A percentile compares a stretch with the other conserved stretches of the same genome.
Evolutionary conservation across 1,139 yeast species (phyloP).

Genomic region (Magnusiomyces tetraspermus): DNA sequence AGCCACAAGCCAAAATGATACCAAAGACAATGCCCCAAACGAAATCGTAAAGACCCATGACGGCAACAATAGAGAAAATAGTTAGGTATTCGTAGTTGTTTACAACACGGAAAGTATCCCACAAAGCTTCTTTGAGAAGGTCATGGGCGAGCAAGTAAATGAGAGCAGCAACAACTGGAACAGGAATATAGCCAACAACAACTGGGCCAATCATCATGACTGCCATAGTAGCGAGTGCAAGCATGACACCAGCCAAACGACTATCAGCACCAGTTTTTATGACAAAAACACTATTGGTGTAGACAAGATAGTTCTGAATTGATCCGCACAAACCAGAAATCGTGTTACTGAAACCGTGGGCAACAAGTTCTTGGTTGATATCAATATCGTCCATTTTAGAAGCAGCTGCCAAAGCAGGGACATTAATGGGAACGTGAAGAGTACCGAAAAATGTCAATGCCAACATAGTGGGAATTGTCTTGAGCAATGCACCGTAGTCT

Average conservation of each 20-base stretch:
- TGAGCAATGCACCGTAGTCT: constrained; percentile 59
- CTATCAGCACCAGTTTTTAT: constrained; percentile 93
- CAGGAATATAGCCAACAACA: constrained; percentile 88
- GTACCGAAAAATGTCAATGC: constrained; percentile 94
- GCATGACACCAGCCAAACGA: constrained; percentile 73
- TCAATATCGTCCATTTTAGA: constrained; percentile 71
- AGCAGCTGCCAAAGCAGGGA: constrained; percentile 91
- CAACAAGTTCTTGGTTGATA: constrained; percentile 85
- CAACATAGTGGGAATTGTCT: constrained; percentile 83
- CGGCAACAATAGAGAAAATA: constrained; percentile 69
- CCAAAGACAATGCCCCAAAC: constrained; percentile 90
- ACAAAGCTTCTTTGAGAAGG: constrained; percentile 71
- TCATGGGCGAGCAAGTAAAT: constrained; percentile 88
- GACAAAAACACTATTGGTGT: constrained; percentile 84
- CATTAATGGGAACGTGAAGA: constrained; percentile 92
- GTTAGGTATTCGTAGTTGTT: constrained; percentile 73
- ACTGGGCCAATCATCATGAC: constrained; percentile 86
- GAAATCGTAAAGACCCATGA: constrained; percentile 95
- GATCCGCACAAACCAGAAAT: constrained; percentile 78
- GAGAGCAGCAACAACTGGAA: constrained; percentile 88
- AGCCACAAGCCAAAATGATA: constrained; percentile 78
- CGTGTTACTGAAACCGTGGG: constrained; percentile 90
- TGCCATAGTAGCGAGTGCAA: constrained; percentile 69
- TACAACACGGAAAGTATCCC: constrained; percentile 74
- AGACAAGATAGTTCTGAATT: constrained; percentile 87